Percentiles rank a stretch among this genome's conserved stretches.
These are phyloP conservation scores for Adenanthera pavonina DNA, from an alignment of 306 rosid species.

Conservation along the genomic window DNA sequence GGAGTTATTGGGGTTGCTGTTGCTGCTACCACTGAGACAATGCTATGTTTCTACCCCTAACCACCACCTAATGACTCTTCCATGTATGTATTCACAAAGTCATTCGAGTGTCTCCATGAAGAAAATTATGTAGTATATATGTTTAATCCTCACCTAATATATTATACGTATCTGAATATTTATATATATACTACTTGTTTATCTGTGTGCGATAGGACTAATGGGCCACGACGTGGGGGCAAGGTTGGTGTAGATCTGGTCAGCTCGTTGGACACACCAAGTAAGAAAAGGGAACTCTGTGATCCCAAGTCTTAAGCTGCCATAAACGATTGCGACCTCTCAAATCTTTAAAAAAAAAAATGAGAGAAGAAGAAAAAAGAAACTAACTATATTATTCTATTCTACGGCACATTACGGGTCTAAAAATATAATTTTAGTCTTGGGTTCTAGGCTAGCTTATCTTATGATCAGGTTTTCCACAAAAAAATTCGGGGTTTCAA, in stretches of 20 bases:
- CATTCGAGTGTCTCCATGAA: background rate
- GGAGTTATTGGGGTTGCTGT: conserved; percentile 58
- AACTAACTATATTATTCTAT: background rate
- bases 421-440: background rate
- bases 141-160: background rate
- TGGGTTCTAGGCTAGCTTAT: conserved; percentile 4
- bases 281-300: conserved; percentile 35
- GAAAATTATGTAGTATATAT: background rate
- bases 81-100: conserved; percentile 40
- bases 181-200: background rate
- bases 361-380: no score
- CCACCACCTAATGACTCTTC: conserved; percentile 60
- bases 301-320: conserved; percentile 45
- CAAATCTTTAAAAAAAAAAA: background rate
- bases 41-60: conserved; percentile 62
- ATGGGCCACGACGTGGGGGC: conserved; percentile 48
- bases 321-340: conserved; percentile 45
- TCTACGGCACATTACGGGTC: background rate
- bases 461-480: conserved; percentile 41
- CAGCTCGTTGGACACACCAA: conserved; percentile 61
- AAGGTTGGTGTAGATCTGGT: conserved; percentile 74
- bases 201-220: background rate
- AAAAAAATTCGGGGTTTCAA: conserved; percentile 38
- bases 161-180: background rate
- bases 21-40: conserved; percentile 56